phyloP scores from a whole-genome alignment of 2,329 filamentous ascomycete genomes.

The Neonectria magnoliae region DNA sequence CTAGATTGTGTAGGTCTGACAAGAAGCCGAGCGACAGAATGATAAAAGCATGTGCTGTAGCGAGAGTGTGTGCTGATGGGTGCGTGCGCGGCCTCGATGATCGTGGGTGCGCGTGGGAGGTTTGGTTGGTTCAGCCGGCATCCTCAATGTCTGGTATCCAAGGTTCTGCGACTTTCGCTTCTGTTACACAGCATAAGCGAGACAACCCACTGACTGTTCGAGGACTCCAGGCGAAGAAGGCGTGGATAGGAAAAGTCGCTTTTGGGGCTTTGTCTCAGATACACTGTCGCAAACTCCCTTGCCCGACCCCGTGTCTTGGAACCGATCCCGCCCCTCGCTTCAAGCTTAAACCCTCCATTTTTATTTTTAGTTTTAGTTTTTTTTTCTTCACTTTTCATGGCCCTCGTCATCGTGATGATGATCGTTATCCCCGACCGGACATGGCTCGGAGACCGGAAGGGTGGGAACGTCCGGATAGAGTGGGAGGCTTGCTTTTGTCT shows the following conservation, averaged over 20 bases:
- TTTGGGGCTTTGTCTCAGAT: background rate
- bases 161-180: background rate
- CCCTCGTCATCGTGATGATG: background rate
- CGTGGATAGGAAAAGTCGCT: too few species aligned
- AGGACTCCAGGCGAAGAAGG: too few species aligned
- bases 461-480: background rate
- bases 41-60: background rate
- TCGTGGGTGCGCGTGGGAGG: background rate
- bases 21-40: background rate
- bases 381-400: background rate
- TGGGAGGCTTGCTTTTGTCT: background rate
- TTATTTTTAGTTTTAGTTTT: too few species aligned
- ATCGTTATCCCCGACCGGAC: constrained; percentile 19
- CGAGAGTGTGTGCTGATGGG: background rate
- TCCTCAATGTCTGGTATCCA: background rate
- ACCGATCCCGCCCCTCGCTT: background rate
- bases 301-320: background rate
- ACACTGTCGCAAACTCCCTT: background rate
- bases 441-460: constrained; percentile 16
- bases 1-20: background rate
- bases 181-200: background rate
- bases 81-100: background rate
- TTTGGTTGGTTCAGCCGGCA: background rate
- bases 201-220: background rate
- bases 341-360: constrained; percentile 6